Conservation (phyloP, 768 basidiomycete species). For the Termitomyces sp. region DNA sequence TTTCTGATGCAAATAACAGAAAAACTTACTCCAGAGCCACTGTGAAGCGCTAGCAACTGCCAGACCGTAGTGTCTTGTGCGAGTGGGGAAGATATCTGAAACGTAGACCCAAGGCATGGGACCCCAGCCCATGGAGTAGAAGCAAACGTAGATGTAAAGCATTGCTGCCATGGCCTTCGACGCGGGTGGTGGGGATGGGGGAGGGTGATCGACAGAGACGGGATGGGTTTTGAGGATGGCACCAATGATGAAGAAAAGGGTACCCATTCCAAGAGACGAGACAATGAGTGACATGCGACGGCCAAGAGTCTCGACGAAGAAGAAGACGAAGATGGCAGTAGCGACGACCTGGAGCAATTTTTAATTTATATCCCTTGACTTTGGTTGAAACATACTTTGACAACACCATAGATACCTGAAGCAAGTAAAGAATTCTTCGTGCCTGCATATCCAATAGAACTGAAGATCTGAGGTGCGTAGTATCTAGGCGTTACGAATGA, state of each 20-base stretch:
- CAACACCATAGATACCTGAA: slow-evolving; percentile 56
- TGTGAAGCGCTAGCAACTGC: slow-evolving; percentile 72
- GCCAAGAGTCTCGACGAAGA: slow-evolving; percentile 62
- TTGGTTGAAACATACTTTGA: slow-evolving; percentile 4
- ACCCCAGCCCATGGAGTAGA: slow-evolving; percentile 87
- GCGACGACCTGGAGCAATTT: slow-evolving; percentile 35
- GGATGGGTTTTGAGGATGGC: slow-evolving; percentile 79
- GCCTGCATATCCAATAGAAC: slow-evolving; percentile 62
- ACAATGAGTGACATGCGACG: slow-evolving; percentile 69
- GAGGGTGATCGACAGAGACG: slow-evolving; percentile 11
- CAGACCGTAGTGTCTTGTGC: slow-evolving; percentile 78
- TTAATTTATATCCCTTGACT: not conserved
- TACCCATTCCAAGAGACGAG: slow-evolving; percentile 75
- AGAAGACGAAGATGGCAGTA: slow-evolving; percentile 60
- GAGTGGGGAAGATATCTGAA: slow-evolving; percentile 82
- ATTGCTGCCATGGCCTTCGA: slow-evolving; percentile 81
- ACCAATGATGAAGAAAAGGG: slow-evolving; percentile 77
- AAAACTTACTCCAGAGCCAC: slow-evolving; percentile 70
- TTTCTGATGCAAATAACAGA: not conserved
- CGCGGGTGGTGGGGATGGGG: slow-evolving; percentile 40
- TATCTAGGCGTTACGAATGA: slow-evolving; percentile 31
- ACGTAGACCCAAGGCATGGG: slow-evolving; percentile 56
- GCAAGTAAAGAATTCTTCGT: slow-evolving; percentile 59
- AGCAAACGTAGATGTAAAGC: slow-evolving; percentile 83
- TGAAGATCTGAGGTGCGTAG: slow-evolving; percentile 72